These are phyloP conservation scores for Phoma sp. DNA, from an alignment of 2,329 filamentous ascomycete species.

Conservation along the genomic window DNA sequence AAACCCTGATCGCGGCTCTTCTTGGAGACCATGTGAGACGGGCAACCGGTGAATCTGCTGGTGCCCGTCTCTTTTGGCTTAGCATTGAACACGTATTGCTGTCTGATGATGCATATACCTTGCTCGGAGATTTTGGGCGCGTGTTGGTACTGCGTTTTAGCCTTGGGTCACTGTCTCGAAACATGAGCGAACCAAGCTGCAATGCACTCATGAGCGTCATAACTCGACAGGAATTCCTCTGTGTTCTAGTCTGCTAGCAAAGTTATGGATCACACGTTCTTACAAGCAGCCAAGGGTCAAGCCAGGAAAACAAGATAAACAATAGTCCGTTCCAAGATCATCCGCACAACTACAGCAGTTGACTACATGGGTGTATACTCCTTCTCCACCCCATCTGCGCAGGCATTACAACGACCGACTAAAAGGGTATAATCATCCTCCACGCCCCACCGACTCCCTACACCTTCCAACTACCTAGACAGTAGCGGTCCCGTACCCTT, in stretches of 20 bases:
- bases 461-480: conserved; percentile 2
- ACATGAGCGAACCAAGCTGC: background rate
- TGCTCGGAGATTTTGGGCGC: too few relatives aligned
- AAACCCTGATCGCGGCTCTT: too few relatives aligned
- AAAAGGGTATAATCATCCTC: background rate
- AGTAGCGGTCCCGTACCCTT: conserved; percentile 7
- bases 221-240: background rate
- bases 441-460: background rate
- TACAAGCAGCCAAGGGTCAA: background rate
- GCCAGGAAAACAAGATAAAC: background rate
- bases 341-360: background rate
- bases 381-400: background rate
- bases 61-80: too few relatives aligned
- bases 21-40: too few relatives aligned
- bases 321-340: background rate
- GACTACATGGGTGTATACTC: background rate
- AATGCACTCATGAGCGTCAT: background rate
- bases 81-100: too few relatives aligned
- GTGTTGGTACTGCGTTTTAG: too few relatives aligned
- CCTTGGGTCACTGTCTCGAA: too few relatives aligned
- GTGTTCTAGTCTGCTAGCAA: background rate
- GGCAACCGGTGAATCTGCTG: too few relatives aligned
- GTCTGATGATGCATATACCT: too few relatives aligned
- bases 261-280: background rate
- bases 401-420: background rate